Evolutionary conservation across 75 land plant genomes (phyloP).

Genomic region (Sequoiadendron giganteum): DNA sequence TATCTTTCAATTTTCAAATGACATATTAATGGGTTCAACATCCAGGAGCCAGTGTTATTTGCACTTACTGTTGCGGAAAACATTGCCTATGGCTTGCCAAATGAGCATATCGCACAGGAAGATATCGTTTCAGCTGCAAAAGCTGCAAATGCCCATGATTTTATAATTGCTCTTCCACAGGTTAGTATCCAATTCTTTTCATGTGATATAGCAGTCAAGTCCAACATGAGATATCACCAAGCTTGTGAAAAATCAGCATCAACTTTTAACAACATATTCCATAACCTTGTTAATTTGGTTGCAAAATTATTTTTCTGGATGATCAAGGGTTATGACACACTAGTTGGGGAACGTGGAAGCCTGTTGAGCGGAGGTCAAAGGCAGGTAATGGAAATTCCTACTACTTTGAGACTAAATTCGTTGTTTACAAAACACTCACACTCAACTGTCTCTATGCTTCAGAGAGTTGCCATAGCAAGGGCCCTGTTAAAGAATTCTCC

Average conservation of each 20-base stretch:
- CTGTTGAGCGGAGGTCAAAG: conserved; percentile 97
- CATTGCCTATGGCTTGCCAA: conserved; percentile 97
- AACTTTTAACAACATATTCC: background rate
- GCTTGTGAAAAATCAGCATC: background rate
- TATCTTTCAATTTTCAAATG: background rate
- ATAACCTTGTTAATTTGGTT: background rate
- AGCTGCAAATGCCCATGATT: conserved; percentile 99
- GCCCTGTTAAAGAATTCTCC: conserved; percentile 97
- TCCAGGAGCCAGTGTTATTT: conserved; percentile 96
- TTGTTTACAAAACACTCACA: background rate
- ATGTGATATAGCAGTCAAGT: conserved; percentile 7
- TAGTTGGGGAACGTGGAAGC: conserved; percentile 96
- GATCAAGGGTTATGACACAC: conserved; percentile 87
- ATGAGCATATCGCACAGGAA: conserved; percentile 79
- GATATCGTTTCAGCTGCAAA: conserved; percentile 92
- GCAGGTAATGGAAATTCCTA: conserved; percentile 52
- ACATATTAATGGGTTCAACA: background rate
- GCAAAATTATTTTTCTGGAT: background rate
- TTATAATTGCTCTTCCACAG: conserved; percentile 90
- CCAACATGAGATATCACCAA: background rate
- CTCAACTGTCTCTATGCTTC: conserved; percentile 17
- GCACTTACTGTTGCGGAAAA: conserved; percentile 97
- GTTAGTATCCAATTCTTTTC: conserved; percentile 27
- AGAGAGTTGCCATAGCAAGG: conserved; percentile 97
- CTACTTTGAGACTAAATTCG: background rate